Conservation (phyloP, 352 stramenopile species). For the Phytophthora rubi region DNA sequence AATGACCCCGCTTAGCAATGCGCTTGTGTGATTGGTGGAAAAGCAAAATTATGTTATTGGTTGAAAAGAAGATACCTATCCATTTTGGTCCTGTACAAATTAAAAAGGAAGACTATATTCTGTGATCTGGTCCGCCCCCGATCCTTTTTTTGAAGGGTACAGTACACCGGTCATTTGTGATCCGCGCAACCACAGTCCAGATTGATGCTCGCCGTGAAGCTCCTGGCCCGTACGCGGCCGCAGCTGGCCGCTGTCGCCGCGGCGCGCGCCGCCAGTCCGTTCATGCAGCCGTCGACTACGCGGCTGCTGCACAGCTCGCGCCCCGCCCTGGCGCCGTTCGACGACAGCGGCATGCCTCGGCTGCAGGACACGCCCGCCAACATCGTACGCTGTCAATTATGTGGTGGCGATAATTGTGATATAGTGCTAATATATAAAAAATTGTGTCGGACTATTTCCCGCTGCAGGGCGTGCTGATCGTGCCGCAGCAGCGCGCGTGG, state of each 20-base stretch:
- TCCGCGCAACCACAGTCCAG: not conserved
- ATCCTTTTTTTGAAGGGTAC: conserved; percentile 17
- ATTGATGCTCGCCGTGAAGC: conserved; percentile 40
- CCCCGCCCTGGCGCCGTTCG: conserved; percentile 38
- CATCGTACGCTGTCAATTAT: conserved; percentile 38
- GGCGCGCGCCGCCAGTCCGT: conserved; percentile 11
- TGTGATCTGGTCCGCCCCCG: not conserved
- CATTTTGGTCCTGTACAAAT: not conserved
- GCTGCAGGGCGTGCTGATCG: conserved; percentile 80
- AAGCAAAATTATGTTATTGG: not conserved
- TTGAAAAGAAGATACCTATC: no score
- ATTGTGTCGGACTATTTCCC: not conserved
- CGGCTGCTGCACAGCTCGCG: conserved; percentile 44
- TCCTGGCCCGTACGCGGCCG: conserved; percentile 26
- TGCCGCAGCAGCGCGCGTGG: conserved; percentile 90
- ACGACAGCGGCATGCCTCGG: conserved; percentile 50
- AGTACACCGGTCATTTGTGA: no score
- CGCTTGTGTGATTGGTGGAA: conserved; percentile 11
- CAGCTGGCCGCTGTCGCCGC: conserved; percentile 3
- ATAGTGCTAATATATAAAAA: no score
- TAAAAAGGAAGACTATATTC: not conserved
- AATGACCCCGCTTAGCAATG: conserved; percentile 12
- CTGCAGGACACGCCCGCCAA: conserved; percentile 61
- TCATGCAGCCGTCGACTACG: conserved; percentile 13
- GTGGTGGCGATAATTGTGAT: no score